Evolutionary conservation across 495 filamentous ascomycete genomes (phyloP), one percentile per base, ranked within the genome.

Genomic region (Podospora pseudoanserina): DNA sequence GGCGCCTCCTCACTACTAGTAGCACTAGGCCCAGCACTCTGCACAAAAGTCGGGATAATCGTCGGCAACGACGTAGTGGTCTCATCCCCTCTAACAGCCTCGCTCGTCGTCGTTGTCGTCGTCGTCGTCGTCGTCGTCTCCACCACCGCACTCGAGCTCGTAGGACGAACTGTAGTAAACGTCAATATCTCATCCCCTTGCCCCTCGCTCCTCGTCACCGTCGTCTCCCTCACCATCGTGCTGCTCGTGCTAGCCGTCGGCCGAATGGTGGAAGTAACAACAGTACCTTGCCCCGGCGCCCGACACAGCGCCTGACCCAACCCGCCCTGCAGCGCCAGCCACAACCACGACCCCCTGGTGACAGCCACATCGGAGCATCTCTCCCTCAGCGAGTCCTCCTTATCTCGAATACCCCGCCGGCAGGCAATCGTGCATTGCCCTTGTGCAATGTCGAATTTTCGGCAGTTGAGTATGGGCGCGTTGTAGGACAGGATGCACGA

Each of bases 401-500:
- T 61, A 26, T 68, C 58, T 19, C 64, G 23, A 18, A 83, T 32
- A n/a, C 78, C 78, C 15, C 68, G 59, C 15, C 76, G 74, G 65
- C 81, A 83, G 6, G 66, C 64, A 5, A 64, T 19, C 54, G 81
- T 81, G 68, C 81, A 83, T 28, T 71, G 70, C 74, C 77, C 13
- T 61, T 20, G 4, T 54, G 65, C 66, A 83, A 83, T 32, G 67
- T 83, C 81, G 26, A 27, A 67, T 19, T 63, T 70, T 5, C 68
- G 64, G 70, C 81, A 83, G 59, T 75, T 73, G 5, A 65, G 20
- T 39, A 83, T 78, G 0, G 67, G 69, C 26, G 63, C 55, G 65
- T 78, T 77, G 68, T 83, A 83, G 56, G 79, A 77, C 16, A 77
- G 64, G 20, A 80, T 77, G 63, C 81, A 83, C 18, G 63, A 61